Evolutionary conservation across 352 stramenopile genomes (phyloP), one percentile per base, ranked within the genome.

Genomic region (Phytophthora fragariae): DNA sequence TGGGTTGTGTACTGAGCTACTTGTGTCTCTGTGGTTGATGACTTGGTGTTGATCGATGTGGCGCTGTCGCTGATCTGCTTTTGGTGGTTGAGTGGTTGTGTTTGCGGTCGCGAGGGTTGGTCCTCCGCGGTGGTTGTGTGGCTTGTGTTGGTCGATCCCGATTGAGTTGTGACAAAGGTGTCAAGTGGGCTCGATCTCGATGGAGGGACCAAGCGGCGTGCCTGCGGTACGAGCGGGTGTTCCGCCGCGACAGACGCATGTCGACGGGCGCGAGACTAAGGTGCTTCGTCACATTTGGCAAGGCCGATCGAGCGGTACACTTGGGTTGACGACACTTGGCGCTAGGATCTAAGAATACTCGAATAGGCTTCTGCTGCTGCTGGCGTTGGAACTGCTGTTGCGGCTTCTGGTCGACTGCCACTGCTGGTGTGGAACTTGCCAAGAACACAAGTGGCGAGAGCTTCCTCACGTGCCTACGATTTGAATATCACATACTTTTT

Each of bases 301-400:
- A 17, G 35, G 10, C 14, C 37, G 37, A 5, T 15, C 7, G 37
- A 46, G 4, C 37, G 37, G 12, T 6, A 46, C 12, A 46, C 37
- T 12, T 8, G 39, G 39, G 7, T 46, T n/a, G 12, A 6, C 39
- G 39, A n/a, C 39, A 7, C 39, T 15, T 46, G 37, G 37, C 37
- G 37, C 12, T 46, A 46, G 17, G 37, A 46, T 46, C 64, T 59
- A 53, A 66, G 33, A 60, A 60, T 15, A 12, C 33, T 65, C 33
- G 33, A 65, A 24, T 65, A n/a, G n/a, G 52, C 37, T 46, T 46
- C 37, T 46, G 29, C 17, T 63, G 52, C 7, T 65, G 29, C 10
- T 46, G 46, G 35, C 53, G 63, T 29, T 46, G 37, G 37, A 46
- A 8, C 37, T 46, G 37, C 37, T 46, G 37, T n/a, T 46, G 37